Evolutionary conservation across 108 stramenopile genomes (phyloP).

Genomic region (Ochromonas danica): DNA sequence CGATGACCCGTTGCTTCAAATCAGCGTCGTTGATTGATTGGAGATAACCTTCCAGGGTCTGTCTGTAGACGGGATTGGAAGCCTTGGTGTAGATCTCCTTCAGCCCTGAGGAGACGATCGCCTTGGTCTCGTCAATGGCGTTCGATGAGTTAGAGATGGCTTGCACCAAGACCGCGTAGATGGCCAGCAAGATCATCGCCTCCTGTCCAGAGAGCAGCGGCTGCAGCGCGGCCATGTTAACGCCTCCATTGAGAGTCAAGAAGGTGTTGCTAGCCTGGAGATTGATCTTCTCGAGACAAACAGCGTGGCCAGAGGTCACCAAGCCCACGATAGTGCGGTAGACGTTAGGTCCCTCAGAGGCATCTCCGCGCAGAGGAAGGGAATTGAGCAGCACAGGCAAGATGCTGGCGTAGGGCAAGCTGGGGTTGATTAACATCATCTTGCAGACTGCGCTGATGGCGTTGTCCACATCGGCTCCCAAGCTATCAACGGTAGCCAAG

Average conservation of each 20-base stretch:
- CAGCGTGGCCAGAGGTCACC: conserved; percentile 77
- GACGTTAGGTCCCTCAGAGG: conserved; percentile 89
- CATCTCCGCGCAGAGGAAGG: conserved; percentile 85
- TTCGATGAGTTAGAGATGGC: conserved; percentile 15
- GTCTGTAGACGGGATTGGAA: conserved; percentile 14
- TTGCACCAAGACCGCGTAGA: conserved; percentile 13
- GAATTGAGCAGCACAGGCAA: conserved; percentile 76
- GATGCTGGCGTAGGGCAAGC: conserved; percentile 78
- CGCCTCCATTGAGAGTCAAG: conserved; percentile 13
- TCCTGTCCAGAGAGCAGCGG: conserved; percentile 12
- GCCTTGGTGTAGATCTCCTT: conserved; percentile 14
- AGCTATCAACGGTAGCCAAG: conserved; percentile 84
- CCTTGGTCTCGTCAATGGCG: conserved; percentile 13
- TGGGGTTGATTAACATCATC: conserved; percentile 22
- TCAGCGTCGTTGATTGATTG: conserved; percentile 15
- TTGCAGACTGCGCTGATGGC: background rate
- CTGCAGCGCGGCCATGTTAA: conserved; percentile 13
- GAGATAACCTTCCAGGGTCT: conserved; percentile 14
- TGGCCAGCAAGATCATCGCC: conserved; percentile 13
- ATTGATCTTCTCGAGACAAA: conserved; percentile 37
- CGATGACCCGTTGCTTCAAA: conserved; percentile 14
- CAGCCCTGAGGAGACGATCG: conserved; percentile 12
- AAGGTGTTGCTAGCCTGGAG: conserved; percentile 13
- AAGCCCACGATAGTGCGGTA: conserved; percentile 84
- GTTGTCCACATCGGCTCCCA: conserved; percentile 57